Conservation (phyloP, 2,329 filamentous ascomycete genomes). For the Alternaria incomplexa region DNA sequence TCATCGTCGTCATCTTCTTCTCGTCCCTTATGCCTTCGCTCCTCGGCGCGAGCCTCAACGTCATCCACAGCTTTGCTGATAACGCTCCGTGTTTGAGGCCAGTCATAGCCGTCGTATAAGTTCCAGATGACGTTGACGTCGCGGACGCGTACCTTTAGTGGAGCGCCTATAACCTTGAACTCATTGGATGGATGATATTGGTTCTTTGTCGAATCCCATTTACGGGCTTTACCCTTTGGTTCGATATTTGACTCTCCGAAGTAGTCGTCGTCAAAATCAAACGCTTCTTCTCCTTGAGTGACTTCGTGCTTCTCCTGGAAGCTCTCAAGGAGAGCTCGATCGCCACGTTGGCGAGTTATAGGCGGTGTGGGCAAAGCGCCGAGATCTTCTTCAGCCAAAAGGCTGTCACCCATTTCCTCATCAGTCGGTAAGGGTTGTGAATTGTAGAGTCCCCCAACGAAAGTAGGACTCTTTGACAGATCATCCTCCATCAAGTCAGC, state of each 20-base stretch:
- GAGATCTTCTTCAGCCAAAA: conserved; percentile 50
- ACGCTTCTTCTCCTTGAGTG: conserved; percentile 63
- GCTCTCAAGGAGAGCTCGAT: conserved; percentile 53
- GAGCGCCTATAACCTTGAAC: conserved; percentile 67
- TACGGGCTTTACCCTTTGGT: conserved; percentile 71
- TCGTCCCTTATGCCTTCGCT: conserved; percentile 67
- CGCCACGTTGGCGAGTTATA: conserved; percentile 40
- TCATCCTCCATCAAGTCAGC: conserved; percentile 50
- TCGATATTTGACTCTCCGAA: conserved; percentile 67
- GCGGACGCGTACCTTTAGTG: conserved; percentile 77
- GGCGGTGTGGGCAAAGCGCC: conserved; percentile 44
- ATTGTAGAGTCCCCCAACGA: conserved; percentile 64
- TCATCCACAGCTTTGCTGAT: conserved; percentile 89
- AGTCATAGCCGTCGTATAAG: conserved; percentile 96
- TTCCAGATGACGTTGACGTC: conserved; percentile 98
- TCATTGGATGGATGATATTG: conserved; percentile 72
- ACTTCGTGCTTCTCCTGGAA: conserved; percentile 62
- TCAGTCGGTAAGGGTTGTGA: conserved; percentile 49
- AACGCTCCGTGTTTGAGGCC: conserved; percentile 82
- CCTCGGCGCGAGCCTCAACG: conserved; percentile 80
- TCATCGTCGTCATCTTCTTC: conserved; percentile 65
- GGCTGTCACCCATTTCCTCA: conserved; percentile 51
- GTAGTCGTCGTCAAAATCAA: conserved; percentile 79
- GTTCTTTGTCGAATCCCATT: conserved; percentile 81
- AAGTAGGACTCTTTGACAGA: conserved; percentile 49